These are phyloP conservation scores for Helotiales sp. DNA, from an alignment of 2,329 filamentous ascomycete genomes.

Conservation along the genomic window DNA sequence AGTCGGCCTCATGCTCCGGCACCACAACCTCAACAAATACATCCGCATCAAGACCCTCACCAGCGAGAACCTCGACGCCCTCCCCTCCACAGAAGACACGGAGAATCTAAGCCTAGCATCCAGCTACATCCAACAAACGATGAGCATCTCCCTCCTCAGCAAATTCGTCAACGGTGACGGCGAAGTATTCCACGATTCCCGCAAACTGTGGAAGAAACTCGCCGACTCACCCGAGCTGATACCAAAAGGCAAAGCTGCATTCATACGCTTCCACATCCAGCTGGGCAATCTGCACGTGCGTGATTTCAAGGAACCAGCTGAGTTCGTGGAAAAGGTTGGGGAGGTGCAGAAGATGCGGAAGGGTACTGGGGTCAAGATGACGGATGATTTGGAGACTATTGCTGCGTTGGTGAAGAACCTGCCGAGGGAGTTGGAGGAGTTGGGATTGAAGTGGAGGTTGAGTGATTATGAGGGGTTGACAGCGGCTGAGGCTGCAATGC, in stretches of 20 bases:
- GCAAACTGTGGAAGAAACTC: constrained; percentile 4
- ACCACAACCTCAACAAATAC: constrained; percentile 5
- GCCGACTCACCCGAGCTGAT: background rate
- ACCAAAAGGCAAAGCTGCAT: constrained; percentile 1
- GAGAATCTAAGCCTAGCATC: constrained; percentile 1
- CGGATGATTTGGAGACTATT: constrained; percentile 1
- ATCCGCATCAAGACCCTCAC: background rate
- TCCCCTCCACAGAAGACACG: background rate
- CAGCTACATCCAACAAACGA: constrained; percentile 5
- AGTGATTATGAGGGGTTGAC: constrained; percentile 7
- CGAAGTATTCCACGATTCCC: background rate
- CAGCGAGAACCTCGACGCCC: background rate
- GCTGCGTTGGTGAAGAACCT: background rate
- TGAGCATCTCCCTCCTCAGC: background rate
- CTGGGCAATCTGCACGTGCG: background rate
- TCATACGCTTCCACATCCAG: background rate
- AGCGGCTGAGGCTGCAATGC: background rate
- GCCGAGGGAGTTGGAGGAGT: constrained; percentile 1
- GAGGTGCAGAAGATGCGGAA: background rate
- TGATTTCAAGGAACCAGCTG: background rate
- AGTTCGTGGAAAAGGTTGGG: background rate
- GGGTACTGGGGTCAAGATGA: background rate
- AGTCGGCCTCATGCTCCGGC: constrained; percentile 3
- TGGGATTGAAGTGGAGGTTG: constrained; percentile 3
- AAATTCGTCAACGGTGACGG: background rate